Evolutionary conservation across 1,284 basidiomycete genomes (phyloP).

Genomic region (Pseudozyma tsukubaensis): DNA sequence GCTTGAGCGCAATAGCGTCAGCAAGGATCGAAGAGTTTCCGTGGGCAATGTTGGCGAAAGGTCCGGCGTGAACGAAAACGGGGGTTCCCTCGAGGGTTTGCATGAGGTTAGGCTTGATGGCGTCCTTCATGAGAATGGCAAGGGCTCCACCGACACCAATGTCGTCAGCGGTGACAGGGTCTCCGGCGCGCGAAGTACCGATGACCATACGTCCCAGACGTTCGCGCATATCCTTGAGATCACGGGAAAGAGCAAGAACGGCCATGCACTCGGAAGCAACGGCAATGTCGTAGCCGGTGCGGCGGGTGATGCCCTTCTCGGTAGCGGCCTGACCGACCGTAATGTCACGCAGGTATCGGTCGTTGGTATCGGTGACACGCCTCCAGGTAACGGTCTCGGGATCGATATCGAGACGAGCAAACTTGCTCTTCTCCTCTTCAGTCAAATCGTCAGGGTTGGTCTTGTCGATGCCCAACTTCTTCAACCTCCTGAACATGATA

Average conservation of each 20-base stretch:
- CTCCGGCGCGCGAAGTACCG: constrained; percentile 90
- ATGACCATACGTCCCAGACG: constrained; percentile 94
- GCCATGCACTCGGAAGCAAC: constrained; percentile 99
- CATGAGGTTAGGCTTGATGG: constrained; percentile 99
- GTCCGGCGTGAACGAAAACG: constrained; percentile 98
- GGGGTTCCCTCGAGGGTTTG: constrained; percentile 98
- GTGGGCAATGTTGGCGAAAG: constrained; percentile 99
- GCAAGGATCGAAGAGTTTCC: constrained; percentile 99
- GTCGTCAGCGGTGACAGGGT: constrained; percentile 95
- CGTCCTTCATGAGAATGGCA: constrained; percentile 97
- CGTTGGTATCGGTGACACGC: constrained; percentile 95
- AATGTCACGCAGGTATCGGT: constrained; percentile 94
- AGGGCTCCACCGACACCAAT: constrained; percentile 95
- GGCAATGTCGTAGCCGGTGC: constrained; percentile 94
- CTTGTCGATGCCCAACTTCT: constrained; percentile 96
- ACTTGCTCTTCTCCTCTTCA: constrained; percentile 88
- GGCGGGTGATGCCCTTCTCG: constrained; percentile 88
- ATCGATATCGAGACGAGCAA: constrained; percentile 93
- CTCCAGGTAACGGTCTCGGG: constrained; percentile 93
- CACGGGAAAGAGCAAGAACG: constrained; percentile 89
- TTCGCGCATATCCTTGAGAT: constrained; percentile 90
- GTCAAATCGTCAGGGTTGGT: constrained; percentile 91
- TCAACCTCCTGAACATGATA: constrained; percentile 92
- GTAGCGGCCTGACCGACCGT: constrained; percentile 90
- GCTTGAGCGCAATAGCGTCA: constrained; percentile 93